Evolutionary conservation across 768 basidiomycete species (phyloP).

Genomic region (Mycena vulgaris): DNA sequence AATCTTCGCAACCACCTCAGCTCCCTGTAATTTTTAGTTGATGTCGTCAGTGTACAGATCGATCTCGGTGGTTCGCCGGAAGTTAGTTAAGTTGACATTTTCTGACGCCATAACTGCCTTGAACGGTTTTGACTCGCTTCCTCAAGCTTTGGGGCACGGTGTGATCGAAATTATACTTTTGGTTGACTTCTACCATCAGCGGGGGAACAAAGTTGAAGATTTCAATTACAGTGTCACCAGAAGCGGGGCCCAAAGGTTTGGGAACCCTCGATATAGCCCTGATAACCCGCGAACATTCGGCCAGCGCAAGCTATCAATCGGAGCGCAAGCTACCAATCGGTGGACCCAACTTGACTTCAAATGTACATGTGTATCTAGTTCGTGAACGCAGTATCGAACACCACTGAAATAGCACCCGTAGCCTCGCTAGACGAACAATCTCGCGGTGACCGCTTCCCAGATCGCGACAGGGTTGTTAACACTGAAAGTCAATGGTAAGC

Average conservation of each 20-base stretch:
- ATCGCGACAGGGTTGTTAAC: slow-evolving; percentile 71
- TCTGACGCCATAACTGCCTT: slow-evolving; percentile 4
- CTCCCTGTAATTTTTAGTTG: not conserved
- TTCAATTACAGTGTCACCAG: slow-evolving; percentile 1
- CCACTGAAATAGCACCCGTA: not conserved
- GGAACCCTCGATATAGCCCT: slow-evolving; percentile 22
- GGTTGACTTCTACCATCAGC: slow-evolving; percentile 5
- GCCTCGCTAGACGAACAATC: slow-evolving; percentile 37
- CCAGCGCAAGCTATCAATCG: not conserved
- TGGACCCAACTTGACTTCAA: not conserved
- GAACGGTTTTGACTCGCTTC: not conserved
- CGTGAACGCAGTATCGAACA: too few relatives aligned
- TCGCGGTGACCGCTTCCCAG: slow-evolving; percentile 65
- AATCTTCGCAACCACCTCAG: slow-evolving; percentile 11
- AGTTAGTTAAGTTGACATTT: not conserved
- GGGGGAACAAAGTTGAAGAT: not conserved
- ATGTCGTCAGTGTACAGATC: not conserved
- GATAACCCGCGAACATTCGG: slow-evolving; percentile 19
- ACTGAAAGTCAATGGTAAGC: slow-evolving; percentile 45
- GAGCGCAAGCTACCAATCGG: not conserved
- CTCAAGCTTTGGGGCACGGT: not conserved
- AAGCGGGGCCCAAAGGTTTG: not conserved
- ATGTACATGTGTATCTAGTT: not conserved
- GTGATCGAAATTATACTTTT: not conserved
- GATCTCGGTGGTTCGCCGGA: slow-evolving; percentile 7